Evolutionary conservation across 805 yeast genomes (phyloP), one percentile per base, ranked within the genome.

Genomic region (Isabelozyma pseudorhagii): DNA sequence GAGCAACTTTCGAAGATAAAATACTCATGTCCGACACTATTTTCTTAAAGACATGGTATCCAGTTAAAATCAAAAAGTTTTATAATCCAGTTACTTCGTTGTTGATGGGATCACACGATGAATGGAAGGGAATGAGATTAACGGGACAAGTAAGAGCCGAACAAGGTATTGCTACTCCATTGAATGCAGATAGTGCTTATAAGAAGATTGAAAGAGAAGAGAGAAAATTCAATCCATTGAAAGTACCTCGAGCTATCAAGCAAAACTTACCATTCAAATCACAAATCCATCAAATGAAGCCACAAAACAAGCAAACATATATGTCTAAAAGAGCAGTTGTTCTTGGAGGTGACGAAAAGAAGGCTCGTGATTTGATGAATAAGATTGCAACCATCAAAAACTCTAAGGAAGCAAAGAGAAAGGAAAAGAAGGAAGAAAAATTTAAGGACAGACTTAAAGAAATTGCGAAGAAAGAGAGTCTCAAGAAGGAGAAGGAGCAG

Each of bases 1-100:
- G 99, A 64, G 99, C 99, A 10, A 85, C 97, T 0, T 94, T 94
- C 68, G 99, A 94, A 69, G 99, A 94, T 66, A 93, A 92, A 71
- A 81, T 93, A 38, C 78, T 93, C 48, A 78, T 94, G 84, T 86
- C 94, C 56, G 99, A 94, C 68, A 87, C 89, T 48, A 81, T 94
- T 13, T 85, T 93, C 59, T 73, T 94, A 65, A 85, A 96, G 65
- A 92, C 98, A 3, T 94, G 99, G 99, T 92, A 91, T 66, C 98
- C 98, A 1, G 96, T 94, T 38, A 84, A 81, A 55, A 88, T 94
- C 13, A 87, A 93, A 68, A 84, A 84, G 66, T 94, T 90, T 70
- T 96, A 93, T 70, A 96, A 94, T 64, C 98, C 98, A 1, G 98
- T 94, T 17, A 88, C 97, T 0, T 94, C 99, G 1, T 75, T 93